Evolutionary conservation across 2,329 filamentous ascomycete genomes (phyloP).

Genomic region (Colletotrichum liaoningense): DNA sequence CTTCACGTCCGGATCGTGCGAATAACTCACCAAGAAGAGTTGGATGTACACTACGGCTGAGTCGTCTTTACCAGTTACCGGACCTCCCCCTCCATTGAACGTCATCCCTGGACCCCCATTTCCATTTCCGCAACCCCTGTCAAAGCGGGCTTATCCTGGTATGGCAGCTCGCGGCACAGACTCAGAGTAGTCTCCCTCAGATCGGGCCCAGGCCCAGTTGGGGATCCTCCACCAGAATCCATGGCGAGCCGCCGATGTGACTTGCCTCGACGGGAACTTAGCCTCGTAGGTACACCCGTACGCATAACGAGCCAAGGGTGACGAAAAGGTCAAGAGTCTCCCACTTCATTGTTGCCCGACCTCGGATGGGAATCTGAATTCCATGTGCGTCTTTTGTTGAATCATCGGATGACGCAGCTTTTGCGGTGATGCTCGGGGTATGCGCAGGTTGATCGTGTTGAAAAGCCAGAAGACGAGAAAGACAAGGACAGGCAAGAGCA

Average conservation of each 20-base stretch:
- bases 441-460: not conserved
- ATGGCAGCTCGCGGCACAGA: not conserved
- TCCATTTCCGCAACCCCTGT: conserved; percentile 2
- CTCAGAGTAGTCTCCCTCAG: conserved; percentile 16
- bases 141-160: not conserved
- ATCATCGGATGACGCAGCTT: not conserved
- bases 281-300: too few relatives aligned
- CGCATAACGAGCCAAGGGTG: not conserved
- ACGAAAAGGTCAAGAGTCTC: not conserved
- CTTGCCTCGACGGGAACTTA: not conserved
- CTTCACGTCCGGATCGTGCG: not conserved
- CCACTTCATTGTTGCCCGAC: not conserved
- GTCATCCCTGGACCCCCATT: conserved; percentile 19
- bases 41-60: not conserved
- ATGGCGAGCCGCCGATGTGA: conserved; percentile 2
- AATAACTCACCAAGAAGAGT: not conserved
- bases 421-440: not conserved
- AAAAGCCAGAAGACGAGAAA: not conserved
- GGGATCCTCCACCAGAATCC: conserved; percentile 4
- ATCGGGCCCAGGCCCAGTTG: conserved; percentile 13
- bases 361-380: not conserved
- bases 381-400: not conserved
- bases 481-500: not conserved
- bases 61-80: not conserved
- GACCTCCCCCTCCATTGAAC: not conserved